A percentile compares a stretch with the other conserved stretches of the same genome.
These are phyloP conservation scores for Aspergillus spinulosporus DNA, from an alignment of 2,329 filamentous ascomycete species.

Conservation along the genomic window DNA sequence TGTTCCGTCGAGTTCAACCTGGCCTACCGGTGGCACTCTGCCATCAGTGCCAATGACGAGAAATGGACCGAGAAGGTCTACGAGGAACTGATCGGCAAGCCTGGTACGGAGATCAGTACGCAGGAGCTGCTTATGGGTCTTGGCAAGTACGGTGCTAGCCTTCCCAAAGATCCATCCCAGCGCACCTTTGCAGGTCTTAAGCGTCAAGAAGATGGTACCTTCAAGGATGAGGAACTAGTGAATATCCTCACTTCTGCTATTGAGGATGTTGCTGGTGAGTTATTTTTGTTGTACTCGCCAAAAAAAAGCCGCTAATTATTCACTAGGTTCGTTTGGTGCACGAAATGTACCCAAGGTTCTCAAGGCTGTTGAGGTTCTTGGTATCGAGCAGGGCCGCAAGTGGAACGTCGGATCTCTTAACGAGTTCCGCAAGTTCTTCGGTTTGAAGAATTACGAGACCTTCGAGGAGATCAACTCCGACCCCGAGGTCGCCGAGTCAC, in stretches of 20 bases:
- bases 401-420: conserved; percentile 80
- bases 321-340: conserved; percentile 61
- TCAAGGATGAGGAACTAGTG: conserved; percentile 74
- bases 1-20: conserved; percentile 88
- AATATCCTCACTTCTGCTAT: conserved; percentile 66
- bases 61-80: conserved; percentile 75
- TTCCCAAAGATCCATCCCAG: conserved; percentile 66
- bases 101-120: conserved; percentile 37
- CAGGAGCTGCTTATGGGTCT: conserved; percentile 64
- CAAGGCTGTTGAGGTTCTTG: conserved; percentile 74
- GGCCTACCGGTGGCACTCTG: conserved; percentile 83
- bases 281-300: too few species aligned
- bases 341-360: conserved; percentile 73
- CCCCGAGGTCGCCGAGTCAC: conserved; percentile 64
- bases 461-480: conserved; percentile 86
- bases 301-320: too few species aligned
- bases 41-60: conserved; percentile 72
- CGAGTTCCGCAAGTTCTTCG: conserved; percentile 81
- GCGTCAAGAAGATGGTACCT: conserved; percentile 65
- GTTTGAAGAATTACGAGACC: conserved; percentile 69
- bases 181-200: conserved; percentile 67
- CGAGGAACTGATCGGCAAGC: conserved; percentile 52
- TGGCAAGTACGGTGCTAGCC: conserved; percentile 59
- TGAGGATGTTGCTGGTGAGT: conserved; percentile 59
- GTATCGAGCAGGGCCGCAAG: conserved; percentile 72